These are phyloP conservation scores for Aspergillus pseudoglaucus DNA, from an alignment of 2,329 filamentous ascomycete genomes.

Conservation along the genomic window DNA sequence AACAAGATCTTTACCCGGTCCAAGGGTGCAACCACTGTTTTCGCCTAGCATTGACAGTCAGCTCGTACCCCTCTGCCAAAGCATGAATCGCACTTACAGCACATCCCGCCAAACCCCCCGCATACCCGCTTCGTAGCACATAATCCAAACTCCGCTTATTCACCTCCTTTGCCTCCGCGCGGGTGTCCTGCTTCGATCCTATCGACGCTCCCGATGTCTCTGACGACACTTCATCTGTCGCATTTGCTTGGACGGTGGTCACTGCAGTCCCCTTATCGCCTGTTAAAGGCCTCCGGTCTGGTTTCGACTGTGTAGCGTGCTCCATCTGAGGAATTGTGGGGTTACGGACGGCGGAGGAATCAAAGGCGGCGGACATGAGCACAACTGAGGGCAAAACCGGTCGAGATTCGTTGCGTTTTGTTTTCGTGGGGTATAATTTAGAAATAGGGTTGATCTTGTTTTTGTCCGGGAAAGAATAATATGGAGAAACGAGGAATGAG, in stretches of 20 bases:
- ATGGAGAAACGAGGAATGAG: slow-evolving; percentile 10
- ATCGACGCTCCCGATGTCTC: not conserved
- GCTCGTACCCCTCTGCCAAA: slow-evolving; percentile 1
- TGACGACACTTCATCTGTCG: slow-evolving; percentile 6
- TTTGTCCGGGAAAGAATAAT: slow-evolving; percentile 6
- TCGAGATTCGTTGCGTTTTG: slow-evolving; percentile 3
- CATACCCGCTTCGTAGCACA: slow-evolving; percentile 72
- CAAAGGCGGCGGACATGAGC: slow-evolving; percentile 21
- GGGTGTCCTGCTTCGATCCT: slow-evolving; percentile 7
- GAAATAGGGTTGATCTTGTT: not conserved
- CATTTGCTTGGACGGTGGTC: slow-evolving; percentile 10
- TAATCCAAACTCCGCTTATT: slow-evolving; percentile 77
- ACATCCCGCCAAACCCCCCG: slow-evolving; percentile 85
- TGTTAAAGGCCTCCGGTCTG: slow-evolving; percentile 13
- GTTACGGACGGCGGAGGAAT: slow-evolving; percentile 8
- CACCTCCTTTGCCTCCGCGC: slow-evolving; percentile 34
- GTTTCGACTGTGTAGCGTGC: slow-evolving; percentile 20
- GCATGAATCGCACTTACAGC: slow-evolving; percentile 56
- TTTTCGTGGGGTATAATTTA: not conserved
- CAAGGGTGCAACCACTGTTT: slow-evolving; percentile 89
- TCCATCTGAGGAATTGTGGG: slow-evolving; percentile 25
- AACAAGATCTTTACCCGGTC: slow-evolving; percentile 99
- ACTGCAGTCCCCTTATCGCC: slow-evolving; percentile 12
- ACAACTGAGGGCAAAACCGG: not conserved
- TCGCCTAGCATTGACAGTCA: slow-evolving; percentile 55